These are phyloP conservation scores for Clarireedia sp. DNA, from an alignment of 2,329 filamentous ascomycete species.

Conservation along the genomic window DNA sequence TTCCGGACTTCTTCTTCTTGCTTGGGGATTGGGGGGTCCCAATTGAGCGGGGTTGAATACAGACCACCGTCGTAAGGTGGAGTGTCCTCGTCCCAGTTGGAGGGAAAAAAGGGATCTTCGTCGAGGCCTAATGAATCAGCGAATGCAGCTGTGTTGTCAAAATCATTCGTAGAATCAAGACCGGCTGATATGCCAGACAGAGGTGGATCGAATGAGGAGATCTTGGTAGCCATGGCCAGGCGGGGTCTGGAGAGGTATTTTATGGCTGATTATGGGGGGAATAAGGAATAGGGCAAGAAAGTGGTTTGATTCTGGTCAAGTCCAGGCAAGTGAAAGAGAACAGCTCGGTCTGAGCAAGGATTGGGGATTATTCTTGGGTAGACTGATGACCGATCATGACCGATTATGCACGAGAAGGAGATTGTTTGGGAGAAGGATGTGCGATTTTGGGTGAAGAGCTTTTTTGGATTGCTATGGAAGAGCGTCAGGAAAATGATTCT, in stretches of 20 bases:
- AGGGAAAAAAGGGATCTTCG: slow-evolving; percentile 23
- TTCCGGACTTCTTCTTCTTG: slow-evolving; percentile 16
- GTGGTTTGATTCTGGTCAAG: neutral
- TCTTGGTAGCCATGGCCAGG: slow-evolving; percentile 18
- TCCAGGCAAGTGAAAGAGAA: neutral
- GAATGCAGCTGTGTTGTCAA: slow-evolving; percentile 21
- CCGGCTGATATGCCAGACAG: slow-evolving; percentile 22
- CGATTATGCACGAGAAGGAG: neutral
- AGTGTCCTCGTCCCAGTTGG: slow-evolving; percentile 25
- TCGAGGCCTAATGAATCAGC: slow-evolving; percentile 21
- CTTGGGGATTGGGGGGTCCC: slow-evolving; percentile 25
- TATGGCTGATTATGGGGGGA: neutral
- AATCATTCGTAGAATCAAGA: slow-evolving; percentile 17
- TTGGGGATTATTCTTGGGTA: neutral
- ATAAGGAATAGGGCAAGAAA: neutral
- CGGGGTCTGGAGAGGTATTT: neutral
- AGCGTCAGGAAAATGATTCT: neutral
- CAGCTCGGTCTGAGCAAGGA: neutral
- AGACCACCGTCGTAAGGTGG: slow-evolving; percentile 27
- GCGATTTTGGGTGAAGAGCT: neutral
- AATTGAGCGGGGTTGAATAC: slow-evolving; percentile 28
- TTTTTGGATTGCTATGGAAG: neutral
- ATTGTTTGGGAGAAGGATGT: neutral
- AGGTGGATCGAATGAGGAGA: slow-evolving; percentile 20
- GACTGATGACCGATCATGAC: neutral